Base-by-base conservation (phyloP, 2,329 filamentous ascomycete genomes). In the Pseudogymnoascus sp. region DNA sequence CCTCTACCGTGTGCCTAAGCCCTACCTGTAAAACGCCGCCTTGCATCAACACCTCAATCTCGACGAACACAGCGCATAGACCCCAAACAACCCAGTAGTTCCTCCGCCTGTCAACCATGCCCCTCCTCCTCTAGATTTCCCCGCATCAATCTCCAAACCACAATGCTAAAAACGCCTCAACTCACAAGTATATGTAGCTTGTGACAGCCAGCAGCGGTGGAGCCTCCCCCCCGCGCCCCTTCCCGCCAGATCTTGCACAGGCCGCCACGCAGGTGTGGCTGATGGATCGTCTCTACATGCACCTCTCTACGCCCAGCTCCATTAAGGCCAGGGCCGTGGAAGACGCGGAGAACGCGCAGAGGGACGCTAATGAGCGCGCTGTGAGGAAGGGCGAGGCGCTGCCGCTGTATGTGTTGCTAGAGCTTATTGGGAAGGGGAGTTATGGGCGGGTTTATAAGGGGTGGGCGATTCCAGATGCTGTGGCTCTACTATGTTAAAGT, bases 381-480 rank as follows among this genome's bases (percentile, higher is more conserved):
- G 78, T 78, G 62, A 83, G 83, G 63, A 76, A 78, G 38, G 83
- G 83, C 43, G 83, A 85, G 63, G 80, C 84, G 26, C 77, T 82
- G 4, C 88, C 88, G 1, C 80, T 80, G 12, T 91, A 90, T 68
- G 80, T 81, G 16, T 84, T 91, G 38, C 78, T 82, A 11, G 88
- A 91, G 72, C 78, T 91, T 62, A 90, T 90, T 67, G 88, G 88
- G 63, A 91, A 90, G 71, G 88, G 88, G 49, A 85, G 83, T 65
- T 91, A 87, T 71, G 88, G 88, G 2, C 82, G 87, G 35, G 88
- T 91, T n/a, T 91, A 89, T 75, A 90, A 89, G 73, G 86, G 66
- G 72, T 72, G 67, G 64, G 67, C 67, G 52, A 3, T 26, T 7
- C 4, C 6, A 3, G 6, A 1, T 23, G 19, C 2, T 8, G 11